Percentiles rank a stretch among this genome's conserved stretches.
Conservation (phyloP, 371 early-diverging fungal genomes). For the Mycotypha africana region DNA sequence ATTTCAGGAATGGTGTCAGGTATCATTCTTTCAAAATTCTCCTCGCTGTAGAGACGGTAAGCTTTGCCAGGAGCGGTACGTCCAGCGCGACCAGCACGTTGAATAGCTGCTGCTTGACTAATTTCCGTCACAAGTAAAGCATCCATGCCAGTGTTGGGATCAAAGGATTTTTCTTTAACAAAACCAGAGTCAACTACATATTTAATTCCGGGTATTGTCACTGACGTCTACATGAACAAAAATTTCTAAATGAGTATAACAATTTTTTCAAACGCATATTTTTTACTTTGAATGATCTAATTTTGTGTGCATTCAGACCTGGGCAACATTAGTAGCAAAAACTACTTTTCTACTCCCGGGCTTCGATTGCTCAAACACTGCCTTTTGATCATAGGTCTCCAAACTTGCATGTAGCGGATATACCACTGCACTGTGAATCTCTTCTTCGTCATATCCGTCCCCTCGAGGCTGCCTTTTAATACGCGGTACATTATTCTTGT, state of each 20-base stretch:
- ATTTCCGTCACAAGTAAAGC: constrained; percentile 78
- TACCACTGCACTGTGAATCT: constrained; percentile 44
- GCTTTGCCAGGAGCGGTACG: constrained; percentile 89
- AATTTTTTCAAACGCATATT: constrained; percentile 30
- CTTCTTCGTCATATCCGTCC: constrained; percentile 29
- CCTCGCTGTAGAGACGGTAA: constrained; percentile 91
- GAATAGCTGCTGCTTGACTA: constrained; percentile 90
- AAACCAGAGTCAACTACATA: constrained; percentile 94
- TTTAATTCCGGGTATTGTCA: constrained; percentile 88
- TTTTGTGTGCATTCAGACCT: too few species aligned
- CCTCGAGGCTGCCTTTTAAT: constrained; percentile 16
- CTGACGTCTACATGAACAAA: constrained; percentile 28
- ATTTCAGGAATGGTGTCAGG: constrained; percentile 94
- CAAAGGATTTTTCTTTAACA: constrained; percentile 84
- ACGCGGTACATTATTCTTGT: too few species aligned
- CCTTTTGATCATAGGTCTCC: constrained; percentile 83
- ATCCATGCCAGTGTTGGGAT: constrained; percentile 79
- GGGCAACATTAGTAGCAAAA: constrained; percentile 99
- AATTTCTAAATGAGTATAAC: neutral
- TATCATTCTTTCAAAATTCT: constrained; percentile 79
- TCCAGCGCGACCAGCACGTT: constrained; percentile 98
- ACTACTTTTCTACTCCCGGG: constrained; percentile 88
- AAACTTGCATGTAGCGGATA: constrained; percentile 92
- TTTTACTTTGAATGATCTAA: too few species aligned
- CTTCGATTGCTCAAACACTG: constrained; percentile 89